Conservation (phyloP, 768 basidiomycete species). For the Leccinum longicurvipes region DNA sequence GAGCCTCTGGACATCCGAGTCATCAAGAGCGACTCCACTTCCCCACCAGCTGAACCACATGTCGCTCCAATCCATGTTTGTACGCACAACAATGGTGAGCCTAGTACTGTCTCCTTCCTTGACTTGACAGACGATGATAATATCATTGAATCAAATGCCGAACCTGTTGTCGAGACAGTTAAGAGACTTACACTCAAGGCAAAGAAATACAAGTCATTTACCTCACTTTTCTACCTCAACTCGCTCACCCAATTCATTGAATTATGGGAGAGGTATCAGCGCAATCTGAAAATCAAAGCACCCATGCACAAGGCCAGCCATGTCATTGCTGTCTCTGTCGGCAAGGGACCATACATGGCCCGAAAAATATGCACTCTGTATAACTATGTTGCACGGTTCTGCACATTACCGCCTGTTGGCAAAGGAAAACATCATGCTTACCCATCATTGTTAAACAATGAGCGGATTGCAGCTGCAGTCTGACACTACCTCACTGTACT, state of each 20-base stretch:
- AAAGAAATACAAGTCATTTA: not conserved
- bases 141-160: not conserved
- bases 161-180: not conserved
- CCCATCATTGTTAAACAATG: no score
- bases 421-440: no score
- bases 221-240: not conserved
- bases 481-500: no score
- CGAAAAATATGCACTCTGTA: no score
- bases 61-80: no score
- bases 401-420: no score
- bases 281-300: not conserved
- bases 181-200: not conserved
- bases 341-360: not conserved
- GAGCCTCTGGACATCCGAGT: no score
- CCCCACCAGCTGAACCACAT: no score
- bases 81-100: not conserved
- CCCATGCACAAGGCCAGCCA: not conserved
- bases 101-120: not conserved
- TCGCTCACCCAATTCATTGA: not conserved
- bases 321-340: not conserved
- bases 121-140: not conserved
- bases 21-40: no score
- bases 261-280: not conserved
- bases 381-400: no score
- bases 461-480: no score